Percentiles rank a stretch among this genome's conserved stretches.
phyloP scores from a whole-genome alignment of 116 monocot genomes.

The Thalassia testudinum region DNA sequence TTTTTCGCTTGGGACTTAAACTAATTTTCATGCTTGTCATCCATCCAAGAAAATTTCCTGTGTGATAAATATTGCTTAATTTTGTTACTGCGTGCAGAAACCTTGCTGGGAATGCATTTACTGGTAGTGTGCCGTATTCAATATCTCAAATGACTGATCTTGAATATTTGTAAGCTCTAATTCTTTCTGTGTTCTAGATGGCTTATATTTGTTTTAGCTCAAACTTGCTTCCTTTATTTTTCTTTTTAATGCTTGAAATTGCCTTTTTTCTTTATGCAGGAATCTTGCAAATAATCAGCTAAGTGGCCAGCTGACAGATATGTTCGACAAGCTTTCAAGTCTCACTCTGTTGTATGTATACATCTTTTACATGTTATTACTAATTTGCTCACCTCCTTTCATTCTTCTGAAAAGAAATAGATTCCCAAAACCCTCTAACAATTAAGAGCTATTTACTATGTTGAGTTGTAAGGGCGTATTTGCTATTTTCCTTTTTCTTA shows the following conservation, averaged over 20 bases:
- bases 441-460: too few species aligned
- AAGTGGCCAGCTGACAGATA: conserved; percentile 75
- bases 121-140: conserved; percentile 83
- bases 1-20: too few species aligned
- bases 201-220: too few species aligned
- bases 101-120: conserved; percentile 73
- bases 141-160: conserved; percentile 92
- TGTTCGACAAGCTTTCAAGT: conserved; percentile 74
- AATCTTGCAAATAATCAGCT: conserved; percentile 78
- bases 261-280: conserved; percentile 25
- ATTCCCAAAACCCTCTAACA: too few species aligned
- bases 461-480: too few species aligned
- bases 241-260: neutral
- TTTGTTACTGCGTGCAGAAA: conserved; percentile 29
- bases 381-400: too few species aligned
- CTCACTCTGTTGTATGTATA: conserved; percentile 65
- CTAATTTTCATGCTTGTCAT: too few species aligned
- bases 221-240: neutral
- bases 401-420: too few species aligned
- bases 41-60: too few species aligned
- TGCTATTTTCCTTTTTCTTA: too few species aligned
- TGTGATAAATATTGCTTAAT: neutral
- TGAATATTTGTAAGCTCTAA: conserved; percentile 46
- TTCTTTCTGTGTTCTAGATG: neutral
- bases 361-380: too few species aligned